A percentile compares a stretch with the other conserved stretches of the same genome.
Evolutionary conservation across 75 land plant genomes (phyloP).

Genomic region (Selaginella moellendorffii): DNA sequence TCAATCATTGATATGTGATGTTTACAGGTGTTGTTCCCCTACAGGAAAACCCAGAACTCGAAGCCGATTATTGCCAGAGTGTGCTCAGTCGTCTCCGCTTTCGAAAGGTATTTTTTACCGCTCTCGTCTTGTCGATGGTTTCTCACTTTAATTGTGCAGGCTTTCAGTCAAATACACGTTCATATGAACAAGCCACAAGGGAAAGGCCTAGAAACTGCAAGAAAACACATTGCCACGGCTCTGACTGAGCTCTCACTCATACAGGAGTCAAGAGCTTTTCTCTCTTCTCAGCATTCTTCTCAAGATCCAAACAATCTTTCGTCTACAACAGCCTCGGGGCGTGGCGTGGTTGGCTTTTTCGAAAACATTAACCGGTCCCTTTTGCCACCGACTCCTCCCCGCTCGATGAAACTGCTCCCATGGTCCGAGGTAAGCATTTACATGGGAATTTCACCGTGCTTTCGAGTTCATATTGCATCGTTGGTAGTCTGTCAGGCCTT

Average conservation of each 20-base stretch:
- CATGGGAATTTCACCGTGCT: neutral
- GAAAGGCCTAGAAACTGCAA: slow-evolving; percentile 80
- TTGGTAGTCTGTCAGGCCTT: slow-evolving; percentile 42
- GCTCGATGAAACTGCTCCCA: slow-evolving; percentile 58
- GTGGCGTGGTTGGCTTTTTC: slow-evolving; percentile 74
- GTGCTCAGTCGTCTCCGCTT: slow-evolving; percentile 82
- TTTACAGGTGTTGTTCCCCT: slow-evolving; percentile 66
- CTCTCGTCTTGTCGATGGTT: too few relatives aligned
- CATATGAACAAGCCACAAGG: slow-evolving; percentile 88
- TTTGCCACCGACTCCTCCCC: slow-evolving; percentile 94
- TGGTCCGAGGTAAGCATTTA: slow-evolving; percentile 52
- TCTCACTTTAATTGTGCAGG: slow-evolving; percentile 26
- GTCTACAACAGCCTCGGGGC: slow-evolving; percentile 66
- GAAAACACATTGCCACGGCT: slow-evolving; percentile 71
- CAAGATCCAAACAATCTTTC: neutral
- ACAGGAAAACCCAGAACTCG: slow-evolving; percentile 58
- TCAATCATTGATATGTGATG: too few relatives aligned
- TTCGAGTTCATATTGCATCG: neutral
- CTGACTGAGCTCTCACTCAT: slow-evolving; percentile 51
- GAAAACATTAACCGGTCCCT: slow-evolving; percentile 56
- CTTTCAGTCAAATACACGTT: slow-evolving; percentile 52
- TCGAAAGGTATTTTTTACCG: slow-evolving; percentile 99
- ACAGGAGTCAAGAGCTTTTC: slow-evolving; percentile 40
- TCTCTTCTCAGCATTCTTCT: slow-evolving; percentile 18
- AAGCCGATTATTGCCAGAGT: slow-evolving; percentile 80